phyloP scores from a whole-genome alignment of 495 filamentous ascomycete genomes.

The Chaetomium fimeti region DNA sequence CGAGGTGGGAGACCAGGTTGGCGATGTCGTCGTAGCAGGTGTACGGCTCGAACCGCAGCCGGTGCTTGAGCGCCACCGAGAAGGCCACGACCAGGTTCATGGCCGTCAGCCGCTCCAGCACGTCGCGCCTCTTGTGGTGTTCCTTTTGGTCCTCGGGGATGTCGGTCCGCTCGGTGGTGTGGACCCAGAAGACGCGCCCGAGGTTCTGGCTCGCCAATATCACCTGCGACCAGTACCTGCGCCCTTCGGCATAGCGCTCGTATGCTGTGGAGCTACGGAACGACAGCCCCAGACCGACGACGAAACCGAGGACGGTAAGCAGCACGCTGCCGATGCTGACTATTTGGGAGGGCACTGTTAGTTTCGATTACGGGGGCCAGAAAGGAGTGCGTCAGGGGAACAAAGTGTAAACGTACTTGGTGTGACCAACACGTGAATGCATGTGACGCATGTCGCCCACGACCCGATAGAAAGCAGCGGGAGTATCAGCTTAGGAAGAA shows the following conservation, averaged over 20 bases:
- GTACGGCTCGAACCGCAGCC: conserved; percentile 84
- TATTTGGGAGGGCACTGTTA: conserved; percentile 19
- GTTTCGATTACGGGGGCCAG: background rate
- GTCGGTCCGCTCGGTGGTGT: conserved; percentile 64
- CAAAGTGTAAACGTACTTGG: conserved; percentile 45
- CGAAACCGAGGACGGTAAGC: conserved; percentile 84
- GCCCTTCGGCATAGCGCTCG: conserved; percentile 74
- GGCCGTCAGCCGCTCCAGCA: conserved; percentile 71
- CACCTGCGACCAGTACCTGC: conserved; percentile 74
- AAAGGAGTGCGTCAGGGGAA: too few relatives aligned
- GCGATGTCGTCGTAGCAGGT: conserved; percentile 68
- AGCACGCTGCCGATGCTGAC: conserved; percentile 66
- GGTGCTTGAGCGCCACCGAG: conserved; percentile 74
- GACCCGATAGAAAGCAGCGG: conserved; percentile 63
- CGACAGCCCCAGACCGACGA: conserved; percentile 77
- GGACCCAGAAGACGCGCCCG: conserved; percentile 76
- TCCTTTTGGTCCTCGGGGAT: conserved; percentile 21
- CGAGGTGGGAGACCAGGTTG: conserved; percentile 57
- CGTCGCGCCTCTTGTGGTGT: conserved; percentile 60
- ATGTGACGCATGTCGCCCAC: conserved; percentile 71
- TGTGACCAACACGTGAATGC: conserved; percentile 43
- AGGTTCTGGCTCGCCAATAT: conserved; percentile 70
- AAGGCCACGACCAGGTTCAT: conserved; percentile 82
- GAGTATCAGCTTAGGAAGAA: conserved; percentile 76
- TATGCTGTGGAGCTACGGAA: conserved; percentile 86